Evolutionary conservation across 2,329 filamentous ascomycete genomes (phyloP), one percentile per base, ranked within the genome.

Genomic region (Xylaria sp.): DNA sequence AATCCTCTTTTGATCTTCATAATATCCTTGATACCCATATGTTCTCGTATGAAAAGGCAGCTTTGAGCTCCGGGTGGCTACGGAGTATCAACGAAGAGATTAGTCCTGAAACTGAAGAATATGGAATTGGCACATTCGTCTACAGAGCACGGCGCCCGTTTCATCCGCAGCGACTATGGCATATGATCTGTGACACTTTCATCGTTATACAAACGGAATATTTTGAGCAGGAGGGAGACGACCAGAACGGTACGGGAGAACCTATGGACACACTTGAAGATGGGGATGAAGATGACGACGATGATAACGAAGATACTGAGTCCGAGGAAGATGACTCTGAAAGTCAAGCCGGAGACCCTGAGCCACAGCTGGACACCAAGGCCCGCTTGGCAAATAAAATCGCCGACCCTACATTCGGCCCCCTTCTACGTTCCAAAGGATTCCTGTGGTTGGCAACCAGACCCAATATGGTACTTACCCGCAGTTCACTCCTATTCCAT

Each of bases 81-180:
- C 86, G 88, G 69, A 90, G 90, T 70, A 77, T 93, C 36, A 89
- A 91, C 62, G 89, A 87, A 67, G 89, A 92, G 87, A 89, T 86
- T 0, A 91, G 87, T 74, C 90, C 90, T 0, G 90, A 92, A 78
- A 92, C 89, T 0, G 83, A 92, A 61, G 90, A 92, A 81, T 92
- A 92, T 73, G 89, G 89, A 7, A 89, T 93, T 11, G 85, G 87
- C 39, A 92, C 87, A 74, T 92, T 92, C 70, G 87, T 93, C 13
- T 93, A 93, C 75, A 81, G 83, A 0, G 85, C 87, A 0, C 81
- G 86, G 7, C 80, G 85, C 0, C 88, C 88, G 0, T 85, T 86
- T 61, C 82, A 86, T 45, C 84, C 84, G 0, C 75, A 75, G 1
- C 75, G 83, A 0, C 78, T 86, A 0, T 86, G 80, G 77, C 74